Base-by-base conservation (phyloP, 116 monocot species). In the Iris pallida region DNA sequence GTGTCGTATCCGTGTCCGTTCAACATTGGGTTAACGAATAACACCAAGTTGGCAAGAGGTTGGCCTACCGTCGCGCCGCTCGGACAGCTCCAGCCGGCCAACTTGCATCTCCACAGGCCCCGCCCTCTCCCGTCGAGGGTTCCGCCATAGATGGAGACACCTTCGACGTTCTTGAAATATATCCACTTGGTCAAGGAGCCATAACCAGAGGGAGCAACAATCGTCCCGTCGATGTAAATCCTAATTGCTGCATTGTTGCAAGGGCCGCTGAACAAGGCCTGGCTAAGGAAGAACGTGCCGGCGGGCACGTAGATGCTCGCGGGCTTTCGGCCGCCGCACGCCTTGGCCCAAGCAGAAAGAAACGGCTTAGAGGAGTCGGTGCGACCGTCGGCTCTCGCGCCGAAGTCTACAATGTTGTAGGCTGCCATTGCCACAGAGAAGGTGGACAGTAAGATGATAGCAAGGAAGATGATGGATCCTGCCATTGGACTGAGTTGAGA, bases 41-140 rank as follows among this genome's bases (percentile, higher is more conserved):
- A 5, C n/a, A 30, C 30, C 30, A 17, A 11, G 43, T 4, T 68
- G 42, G 20, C 30, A 17, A 42, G n/a, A 30, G 0, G 30, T 65
- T 5, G 48, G 30, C 70, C 3, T 82, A 90, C 93, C 16, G 77
- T 73, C 0, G 85, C 54, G 2, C 90, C 90, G 6, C 4, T 16
- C 1, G 88, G 90, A 71, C 94, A 94, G 49, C 64, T 78, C 16
- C 59, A n/a, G 20, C 75, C 41, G 15, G 83, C 68, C 2, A 16
- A 55, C 77, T 90, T 90, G 81, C 90, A 94, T 10, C 63, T 57
- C 94, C 94, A 94, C 4, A 90, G 61, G 2, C 76, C 45, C 47
- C 70, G 69, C 0, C 94, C 94, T 30, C 56, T 75, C 15, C 82
- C 90, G 45, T 94, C 77, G n/a, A 94, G 63, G 10, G 74, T 80